Evolutionary conservation across 805 yeast genomes (phyloP).

Genomic region (Kodamaea hsintzibuensis): DNA sequence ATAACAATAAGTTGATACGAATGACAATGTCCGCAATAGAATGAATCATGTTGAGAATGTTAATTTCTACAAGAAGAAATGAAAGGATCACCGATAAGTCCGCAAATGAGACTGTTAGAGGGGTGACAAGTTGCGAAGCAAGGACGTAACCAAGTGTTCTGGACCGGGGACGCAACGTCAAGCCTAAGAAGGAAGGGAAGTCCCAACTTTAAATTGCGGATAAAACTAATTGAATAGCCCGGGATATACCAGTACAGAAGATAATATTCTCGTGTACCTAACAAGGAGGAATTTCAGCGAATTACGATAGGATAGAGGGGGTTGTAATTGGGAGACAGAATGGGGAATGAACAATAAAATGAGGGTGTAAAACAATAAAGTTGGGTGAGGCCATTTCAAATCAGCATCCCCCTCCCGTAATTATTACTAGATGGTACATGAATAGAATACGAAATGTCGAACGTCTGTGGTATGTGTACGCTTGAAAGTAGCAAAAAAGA

Average conservation of each 20-base stretch:
- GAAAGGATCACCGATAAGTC: background rate
- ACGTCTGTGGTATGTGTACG: background rate
- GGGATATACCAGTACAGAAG: background rate
- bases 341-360: background rate
- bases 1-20: too few relatives aligned
- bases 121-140: background rate
- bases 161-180: background rate
- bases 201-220: background rate
- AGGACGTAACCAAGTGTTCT: background rate
- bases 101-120: background rate
- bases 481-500: background rate
- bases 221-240: background rate
- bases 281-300: background rate
- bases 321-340: background rate
- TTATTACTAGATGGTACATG: background rate
- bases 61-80: too few relatives aligned
- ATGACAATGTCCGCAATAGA: too few relatives aligned
- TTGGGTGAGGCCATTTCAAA: background rate
- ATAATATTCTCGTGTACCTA: constrained; percentile 1
- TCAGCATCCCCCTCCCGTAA: background rate
- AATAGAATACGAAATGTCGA: background rate
- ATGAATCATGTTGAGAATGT: too few relatives aligned
- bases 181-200: background rate
- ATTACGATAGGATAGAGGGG: background rate
- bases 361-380: background rate